Conservation (phyloP, 1,139 yeast genomes). For the Geotrichum bryndzae region DNA sequence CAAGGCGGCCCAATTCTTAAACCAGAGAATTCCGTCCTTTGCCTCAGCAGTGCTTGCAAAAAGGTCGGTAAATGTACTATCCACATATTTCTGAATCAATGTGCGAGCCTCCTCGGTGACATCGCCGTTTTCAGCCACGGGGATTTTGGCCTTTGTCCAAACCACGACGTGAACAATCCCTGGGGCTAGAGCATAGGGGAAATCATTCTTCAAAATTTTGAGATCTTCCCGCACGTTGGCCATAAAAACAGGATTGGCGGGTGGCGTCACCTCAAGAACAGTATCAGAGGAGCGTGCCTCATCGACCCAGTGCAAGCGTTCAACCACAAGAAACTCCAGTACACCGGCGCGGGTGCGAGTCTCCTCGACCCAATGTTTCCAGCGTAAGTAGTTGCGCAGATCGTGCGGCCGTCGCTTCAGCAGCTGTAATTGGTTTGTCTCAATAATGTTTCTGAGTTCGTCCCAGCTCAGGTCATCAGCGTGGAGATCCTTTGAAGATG, state of each 20-base stretch:
- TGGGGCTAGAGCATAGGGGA: constrained; percentile 38
- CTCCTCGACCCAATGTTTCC: constrained; percentile 28
- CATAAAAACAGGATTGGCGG: constrained; percentile 22
- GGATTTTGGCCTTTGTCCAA: constrained; percentile 37
- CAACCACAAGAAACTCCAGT: constrained; percentile 30
- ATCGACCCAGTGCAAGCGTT: constrained; percentile 31
- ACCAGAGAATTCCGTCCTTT: constrained; percentile 32
- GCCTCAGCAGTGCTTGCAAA: constrained; percentile 24
- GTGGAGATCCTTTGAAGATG: neutral
- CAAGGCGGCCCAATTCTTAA: constrained; percentile 38
- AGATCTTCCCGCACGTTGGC: constrained; percentile 29
- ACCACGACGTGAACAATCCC: constrained; percentile 39
- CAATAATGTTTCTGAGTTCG: constrained; percentile 4
- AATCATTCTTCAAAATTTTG: constrained; percentile 37
- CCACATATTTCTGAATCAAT: constrained; percentile 30
- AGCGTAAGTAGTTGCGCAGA: constrained; percentile 29
- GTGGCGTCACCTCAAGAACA: constrained; percentile 18
- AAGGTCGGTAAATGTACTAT: constrained; percentile 26
- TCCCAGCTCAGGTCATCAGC: constrained; percentile 14
- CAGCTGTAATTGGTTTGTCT: constrained; percentile 25
- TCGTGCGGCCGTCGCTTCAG: constrained; percentile 35
- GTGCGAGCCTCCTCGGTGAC: constrained; percentile 27
- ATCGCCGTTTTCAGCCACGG: constrained; percentile 27
- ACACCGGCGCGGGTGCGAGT: constrained; percentile 26
- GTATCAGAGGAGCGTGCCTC: neutral